phyloP scores from a whole-genome alignment of 495 filamentous ascomycete species.

The Chaetomidium leptoderma region DNA sequence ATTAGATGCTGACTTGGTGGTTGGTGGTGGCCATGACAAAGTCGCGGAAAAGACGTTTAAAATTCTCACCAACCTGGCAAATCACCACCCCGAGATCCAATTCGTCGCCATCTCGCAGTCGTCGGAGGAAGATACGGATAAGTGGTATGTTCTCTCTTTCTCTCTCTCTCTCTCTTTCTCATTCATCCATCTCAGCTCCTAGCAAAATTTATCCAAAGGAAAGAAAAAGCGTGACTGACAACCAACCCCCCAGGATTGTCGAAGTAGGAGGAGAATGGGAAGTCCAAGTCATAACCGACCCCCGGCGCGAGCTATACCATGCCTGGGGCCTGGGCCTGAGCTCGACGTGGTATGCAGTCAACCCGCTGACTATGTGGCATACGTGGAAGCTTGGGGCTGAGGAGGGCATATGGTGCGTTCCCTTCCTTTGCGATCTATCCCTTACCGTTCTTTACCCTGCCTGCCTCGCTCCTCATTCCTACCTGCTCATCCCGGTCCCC shows the following conservation, averaged over 20 bases:
- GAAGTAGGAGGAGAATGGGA: conserved; percentile 50
- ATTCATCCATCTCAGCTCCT: background rate
- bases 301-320: conserved; percentile 46
- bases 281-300: conserved; percentile 52
- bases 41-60: conserved; percentile 15
- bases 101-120: conserved; percentile 59
- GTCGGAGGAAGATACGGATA: conserved; percentile 45
- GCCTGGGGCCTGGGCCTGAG: conserved; percentile 52
- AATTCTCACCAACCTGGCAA: conserved; percentile 22
- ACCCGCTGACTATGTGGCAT: conserved; percentile 43
- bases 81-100: conserved; percentile 43
- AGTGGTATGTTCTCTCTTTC: conserved; percentile 36
- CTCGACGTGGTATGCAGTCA: conserved; percentile 49
- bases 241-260: conserved; percentile 39
- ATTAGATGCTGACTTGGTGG: background rate
- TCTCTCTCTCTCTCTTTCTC: background rate
- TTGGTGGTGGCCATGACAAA: background rate
- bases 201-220: background rate
- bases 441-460: background rate
- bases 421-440: background rate
- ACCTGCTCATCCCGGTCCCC: background rate
- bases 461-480: no score
- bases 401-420: conserved; percentile 52
- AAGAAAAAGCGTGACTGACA: background rate
- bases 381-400: conserved; percentile 46